Conservation (phyloP, 768 basidiomycete species). For the Dictyophora rubrovolvata region DNA sequence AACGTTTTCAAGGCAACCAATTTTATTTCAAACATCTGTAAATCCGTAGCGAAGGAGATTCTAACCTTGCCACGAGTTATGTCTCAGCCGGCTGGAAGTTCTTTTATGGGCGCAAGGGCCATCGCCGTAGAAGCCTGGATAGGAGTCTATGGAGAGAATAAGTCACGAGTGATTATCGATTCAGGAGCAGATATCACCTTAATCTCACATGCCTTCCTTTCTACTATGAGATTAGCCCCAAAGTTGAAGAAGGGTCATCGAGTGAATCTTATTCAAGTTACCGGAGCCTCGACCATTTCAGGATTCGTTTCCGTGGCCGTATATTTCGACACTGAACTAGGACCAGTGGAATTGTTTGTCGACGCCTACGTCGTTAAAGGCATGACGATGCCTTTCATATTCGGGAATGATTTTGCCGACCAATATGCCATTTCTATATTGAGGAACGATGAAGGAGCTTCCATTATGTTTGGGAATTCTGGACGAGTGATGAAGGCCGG, state of each 20-base stretch:
- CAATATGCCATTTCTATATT: slow-evolving; percentile 23
- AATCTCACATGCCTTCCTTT: slow-evolving; percentile 18
- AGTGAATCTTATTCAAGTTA: slow-evolving; percentile 25
- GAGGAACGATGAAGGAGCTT: slow-evolving; percentile 9
- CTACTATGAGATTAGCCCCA: slow-evolving; percentile 7
- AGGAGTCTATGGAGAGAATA: background rate
- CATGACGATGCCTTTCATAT: slow-evolving; percentile 16
- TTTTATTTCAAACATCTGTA: background rate
- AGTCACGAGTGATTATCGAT: slow-evolving; percentile 16
- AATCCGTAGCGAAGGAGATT: background rate
- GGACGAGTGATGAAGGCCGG: background rate
- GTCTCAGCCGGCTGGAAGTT: slow-evolving; percentile 21
- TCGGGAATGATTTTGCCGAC: slow-evolving; percentile 21
- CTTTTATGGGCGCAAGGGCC: slow-evolving; percentile 24
- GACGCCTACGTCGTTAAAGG: slow-evolving; percentile 23
- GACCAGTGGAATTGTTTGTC: slow-evolving; percentile 17
- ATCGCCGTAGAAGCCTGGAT: slow-evolving; percentile 12
- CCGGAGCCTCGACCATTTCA: slow-evolving; percentile 18
- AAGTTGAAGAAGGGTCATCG: slow-evolving; percentile 19
- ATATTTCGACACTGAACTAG: slow-evolving; percentile 17
- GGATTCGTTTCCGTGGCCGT: slow-evolving; percentile 21
- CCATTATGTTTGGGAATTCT: slow-evolving; percentile 13
- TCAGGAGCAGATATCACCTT: slow-evolving; percentile 28
- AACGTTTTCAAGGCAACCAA: background rate
- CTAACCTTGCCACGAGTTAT: slow-evolving; percentile 15